Percentiles rank a stretch among this genome's conserved stretches.
Evolutionary conservation across 306 rosid genomes (phyloP).

Genomic region (Pyrus communis): DNA sequence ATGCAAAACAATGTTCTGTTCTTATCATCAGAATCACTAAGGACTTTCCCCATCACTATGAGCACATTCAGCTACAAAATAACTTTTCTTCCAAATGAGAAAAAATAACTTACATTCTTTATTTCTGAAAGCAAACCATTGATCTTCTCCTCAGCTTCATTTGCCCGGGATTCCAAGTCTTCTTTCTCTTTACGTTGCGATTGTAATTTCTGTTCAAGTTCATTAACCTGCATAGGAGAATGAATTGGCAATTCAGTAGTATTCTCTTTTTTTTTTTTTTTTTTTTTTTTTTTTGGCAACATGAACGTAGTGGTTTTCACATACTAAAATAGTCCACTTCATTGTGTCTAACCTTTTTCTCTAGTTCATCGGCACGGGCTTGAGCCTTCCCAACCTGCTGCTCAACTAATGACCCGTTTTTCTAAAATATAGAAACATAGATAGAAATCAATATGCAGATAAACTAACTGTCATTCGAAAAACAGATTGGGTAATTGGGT

Average conservation of each 20-base stretch:
- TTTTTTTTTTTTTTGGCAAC: too few relatives aligned
- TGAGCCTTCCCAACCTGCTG: slow-evolving; percentile 50
- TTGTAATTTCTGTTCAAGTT: slow-evolving; percentile 49
- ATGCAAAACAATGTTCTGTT: background rate
- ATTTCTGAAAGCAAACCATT: slow-evolving; percentile 48
- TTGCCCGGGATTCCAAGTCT: slow-evolving; percentile 51
- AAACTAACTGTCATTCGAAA: background rate
- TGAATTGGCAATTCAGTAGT: background rate
- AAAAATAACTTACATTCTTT: slow-evolving; percentile 43
- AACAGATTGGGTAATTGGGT: background rate
- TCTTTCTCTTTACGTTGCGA: slow-evolving; percentile 46
- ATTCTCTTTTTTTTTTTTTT: background rate
- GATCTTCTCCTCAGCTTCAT: slow-evolving; percentile 48
- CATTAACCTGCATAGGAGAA: slow-evolving; percentile 47
- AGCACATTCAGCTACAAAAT: background rate
- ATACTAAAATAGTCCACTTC: background rate
- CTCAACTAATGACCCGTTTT: slow-evolving; percentile 46
- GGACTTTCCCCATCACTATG: background rate
- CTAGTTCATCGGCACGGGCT: slow-evolving; percentile 80
- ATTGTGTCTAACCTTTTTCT: slow-evolving; percentile 54
- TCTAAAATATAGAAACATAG: slow-evolving; percentile 23
- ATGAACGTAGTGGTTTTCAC: background rate
- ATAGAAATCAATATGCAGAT: background rate
- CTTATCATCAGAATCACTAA: background rate
- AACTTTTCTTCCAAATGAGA: too few relatives aligned